Base-by-base conservation (phyloP, 177 flowering plant genomes). In the Vitis hybrid region DNA sequence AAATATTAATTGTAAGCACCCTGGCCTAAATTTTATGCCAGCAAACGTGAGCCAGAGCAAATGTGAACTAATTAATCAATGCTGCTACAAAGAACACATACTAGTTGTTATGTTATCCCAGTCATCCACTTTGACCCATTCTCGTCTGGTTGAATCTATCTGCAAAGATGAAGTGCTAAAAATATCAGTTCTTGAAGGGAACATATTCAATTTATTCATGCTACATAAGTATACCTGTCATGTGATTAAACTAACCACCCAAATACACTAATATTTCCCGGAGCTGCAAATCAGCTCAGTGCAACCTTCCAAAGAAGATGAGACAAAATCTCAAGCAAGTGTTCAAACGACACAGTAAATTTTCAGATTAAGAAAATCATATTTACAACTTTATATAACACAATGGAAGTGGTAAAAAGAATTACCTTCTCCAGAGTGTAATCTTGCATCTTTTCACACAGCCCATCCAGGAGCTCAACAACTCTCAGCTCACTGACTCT, bases 401-500 rank as follows among this genome's bases (percentile, higher is more conserved):
- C 27, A 5, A 12, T 9, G 58, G 60, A 15, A 51, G 30, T 11
- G 0, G 35, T 68, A 69, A 12, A 50, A 56, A 62, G 24, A 52
- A 14, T 59, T 77, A 91, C 98, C 95, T 93, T 84, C 80, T 82
- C 78, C 57, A 93, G 90, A 68, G 99, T 93, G 74, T 93, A 95
- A 72, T 90, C 98, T 81, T 87, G 91, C 98, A 95, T 93, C 78
- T 90, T 93, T 59, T 95, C 98, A 80, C 99, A 95, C 54, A 95
- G 93, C 21, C 91, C 97, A 78, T 93, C 99, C 69, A 95, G 80
- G 60, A 95, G 91, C 61, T 95, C 99, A 73, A 91, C 94, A 59
- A 81, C 93, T 81, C 99, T 84, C 52, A 95, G 82, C 73, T 95
- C 99, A 62, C 99, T 95, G 64, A 87, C 90, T 81, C 99, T 93